Percentiles rank a stretch among this genome's conserved stretches.
phyloP scores from a whole-genome alignment of 1,139 yeast genomes.

The Candida pseudoviswanathii region DNA sequence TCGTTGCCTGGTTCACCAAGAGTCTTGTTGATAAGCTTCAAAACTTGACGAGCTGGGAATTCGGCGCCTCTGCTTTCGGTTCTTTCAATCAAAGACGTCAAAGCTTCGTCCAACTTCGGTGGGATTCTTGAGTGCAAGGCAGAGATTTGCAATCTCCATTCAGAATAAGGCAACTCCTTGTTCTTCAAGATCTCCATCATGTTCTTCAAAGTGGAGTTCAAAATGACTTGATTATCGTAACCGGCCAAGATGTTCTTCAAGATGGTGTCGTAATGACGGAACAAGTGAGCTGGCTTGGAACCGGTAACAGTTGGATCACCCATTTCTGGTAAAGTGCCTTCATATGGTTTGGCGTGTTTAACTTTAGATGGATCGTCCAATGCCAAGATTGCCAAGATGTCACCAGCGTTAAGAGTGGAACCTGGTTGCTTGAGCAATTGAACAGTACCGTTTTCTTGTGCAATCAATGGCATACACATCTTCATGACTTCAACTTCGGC shows the following conservation, averaged over 20 bases:
- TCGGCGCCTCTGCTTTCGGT: slow-evolving; percentile 70
- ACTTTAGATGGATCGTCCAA: slow-evolving; percentile 97
- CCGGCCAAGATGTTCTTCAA: slow-evolving; percentile 83
- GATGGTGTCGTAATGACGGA: slow-evolving; percentile 57
- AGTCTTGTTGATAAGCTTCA: slow-evolving; percentile 61
- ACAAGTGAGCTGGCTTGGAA: slow-evolving; percentile 79
- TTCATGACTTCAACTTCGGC: slow-evolving; percentile 99
- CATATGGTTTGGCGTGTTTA: slow-evolving; percentile 93
- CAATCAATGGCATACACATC: slow-evolving; percentile 92
- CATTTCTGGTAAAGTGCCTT: slow-evolving; percentile 87
- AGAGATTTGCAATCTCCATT: slow-evolving; percentile 84
- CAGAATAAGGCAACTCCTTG: slow-evolving; percentile 86
- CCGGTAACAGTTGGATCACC: slow-evolving; percentile 86
- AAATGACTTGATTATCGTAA: slow-evolving; percentile 91
- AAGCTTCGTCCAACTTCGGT: slow-evolving; percentile 65
- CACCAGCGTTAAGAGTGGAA: slow-evolving; percentile 93
- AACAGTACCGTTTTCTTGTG: slow-evolving; percentile 90
- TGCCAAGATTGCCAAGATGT: slow-evolving; percentile 89
- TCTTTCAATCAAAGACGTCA: slow-evolving; percentile 68
- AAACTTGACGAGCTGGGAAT: slow-evolving; percentile 88
- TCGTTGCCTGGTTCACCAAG: slow-evolving; percentile 50
- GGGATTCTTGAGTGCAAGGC: slow-evolving; percentile 94
- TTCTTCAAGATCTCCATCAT: slow-evolving; percentile 74
- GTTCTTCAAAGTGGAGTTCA: slow-evolving; percentile 78
- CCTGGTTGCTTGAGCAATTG: slow-evolving; percentile 98